Evolutionary conservation across 192 early-diverging fungal species (phyloP).

Genomic region (Fimicolochytrium jonesii): DNA sequence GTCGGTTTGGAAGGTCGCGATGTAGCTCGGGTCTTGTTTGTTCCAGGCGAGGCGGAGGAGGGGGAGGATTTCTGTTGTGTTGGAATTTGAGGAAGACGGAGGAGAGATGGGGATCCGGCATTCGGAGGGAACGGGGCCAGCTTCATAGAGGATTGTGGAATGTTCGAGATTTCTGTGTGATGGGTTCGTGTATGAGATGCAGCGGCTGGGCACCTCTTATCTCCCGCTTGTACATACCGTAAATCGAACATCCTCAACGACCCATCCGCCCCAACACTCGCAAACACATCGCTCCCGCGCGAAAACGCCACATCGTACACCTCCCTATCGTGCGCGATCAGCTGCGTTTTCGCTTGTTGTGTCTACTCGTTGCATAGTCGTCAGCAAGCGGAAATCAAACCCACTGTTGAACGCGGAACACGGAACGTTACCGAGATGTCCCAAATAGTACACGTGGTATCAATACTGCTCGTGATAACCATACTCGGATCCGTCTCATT

Average conservation of each 20-base stretch:
- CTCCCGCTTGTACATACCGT: constrained; percentile 40
- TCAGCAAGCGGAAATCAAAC: not conserved
- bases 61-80: constrained; percentile 39
- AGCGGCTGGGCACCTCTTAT: no score
- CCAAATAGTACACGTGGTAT: constrained; percentile 99
- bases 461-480: constrained; percentile 89
- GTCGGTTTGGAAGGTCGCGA: constrained; percentile 89
- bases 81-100: constrained; percentile 29
- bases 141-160: constrained; percentile 97
- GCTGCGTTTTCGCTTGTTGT: constrained; percentile 95
- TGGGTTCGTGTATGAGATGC: not conserved
- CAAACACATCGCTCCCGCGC: constrained; percentile 85
- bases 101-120: constrained; percentile 2
- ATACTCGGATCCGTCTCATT: constrained; percentile 80
- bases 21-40: constrained; percentile 81
- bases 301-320: constrained; percentile 98
- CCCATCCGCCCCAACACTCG: constrained; percentile 96
- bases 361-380: constrained; percentile 39
- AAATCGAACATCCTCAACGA: constrained; percentile 97
- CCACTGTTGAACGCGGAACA: not conserved
- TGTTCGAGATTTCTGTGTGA: constrained; percentile 78
- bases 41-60: constrained; percentile 88
- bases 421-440: constrained; percentile 66
- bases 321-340: constrained; percentile 98
- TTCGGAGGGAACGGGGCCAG: constrained; percentile 39